These are phyloP conservation scores for Begonia loranthoides DNA, from an alignment of 306 rosid species.

Conservation along the genomic window DNA sequence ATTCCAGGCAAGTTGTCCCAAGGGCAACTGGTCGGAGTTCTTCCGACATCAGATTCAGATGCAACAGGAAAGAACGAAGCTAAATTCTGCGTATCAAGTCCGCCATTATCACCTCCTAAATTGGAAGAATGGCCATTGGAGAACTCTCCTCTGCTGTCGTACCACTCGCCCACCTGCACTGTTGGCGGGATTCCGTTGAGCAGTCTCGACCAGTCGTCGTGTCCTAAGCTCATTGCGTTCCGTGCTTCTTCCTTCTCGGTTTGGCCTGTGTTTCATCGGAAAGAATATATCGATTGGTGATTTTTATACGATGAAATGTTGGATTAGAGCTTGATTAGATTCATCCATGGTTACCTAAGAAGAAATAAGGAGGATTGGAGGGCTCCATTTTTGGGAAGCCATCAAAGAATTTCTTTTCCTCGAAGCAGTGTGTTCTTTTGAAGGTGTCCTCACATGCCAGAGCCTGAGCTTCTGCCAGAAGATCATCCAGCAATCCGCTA, in stretches of 20 bases:
- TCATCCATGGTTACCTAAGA: slow-evolving; percentile 2
- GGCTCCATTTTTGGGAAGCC: slow-evolving; percentile 24
- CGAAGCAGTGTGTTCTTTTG: slow-evolving; percentile 18
- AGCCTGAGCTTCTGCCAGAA: slow-evolving; percentile 45
- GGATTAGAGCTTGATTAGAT: no score
- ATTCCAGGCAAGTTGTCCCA: slow-evolving; percentile 76
- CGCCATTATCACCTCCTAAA: slow-evolving; percentile 29
- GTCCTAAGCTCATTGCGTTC: slow-evolving; percentile 19
- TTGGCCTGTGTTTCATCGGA: slow-evolving; percentile 15
- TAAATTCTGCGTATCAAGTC: slow-evolving; percentile 43
- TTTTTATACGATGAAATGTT: no score
- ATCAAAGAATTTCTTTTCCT: slow-evolving; percentile 29
- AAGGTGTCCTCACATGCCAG: slow-evolving; percentile 11
- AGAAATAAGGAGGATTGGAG: slow-evolving; percentile 18
- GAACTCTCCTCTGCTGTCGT: slow-evolving; percentile 17
- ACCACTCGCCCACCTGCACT: slow-evolving; percentile 37
- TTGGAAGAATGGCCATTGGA: slow-evolving; percentile 37
- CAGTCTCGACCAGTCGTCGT: slow-evolving; percentile 52
- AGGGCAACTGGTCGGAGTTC: slow-evolving; percentile 25
- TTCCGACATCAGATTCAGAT: slow-evolving; percentile 24
- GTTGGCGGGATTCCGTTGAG: slow-evolving; percentile 36
- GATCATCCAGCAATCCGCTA: slow-evolving; percentile 33
- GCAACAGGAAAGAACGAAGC: slow-evolving; percentile 52
- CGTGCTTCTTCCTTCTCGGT: slow-evolving; percentile 36
- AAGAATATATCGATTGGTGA: no score